Base-by-base conservation (phyloP, 139 green algal species). In the Dunaliella sp. region DNA sequence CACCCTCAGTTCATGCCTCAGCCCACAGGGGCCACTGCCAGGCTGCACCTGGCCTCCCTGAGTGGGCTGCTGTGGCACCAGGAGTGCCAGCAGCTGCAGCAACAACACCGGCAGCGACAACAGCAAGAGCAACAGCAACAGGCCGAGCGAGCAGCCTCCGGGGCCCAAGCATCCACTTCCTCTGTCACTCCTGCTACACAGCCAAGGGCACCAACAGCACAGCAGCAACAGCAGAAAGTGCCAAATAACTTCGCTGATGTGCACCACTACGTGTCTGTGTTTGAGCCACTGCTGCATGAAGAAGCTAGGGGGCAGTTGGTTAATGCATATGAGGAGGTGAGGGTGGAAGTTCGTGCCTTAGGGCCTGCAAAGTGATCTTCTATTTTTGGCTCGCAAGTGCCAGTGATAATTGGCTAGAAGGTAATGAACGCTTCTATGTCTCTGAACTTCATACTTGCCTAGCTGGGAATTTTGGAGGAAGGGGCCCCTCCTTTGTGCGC, bases 251-350 rank as follows among this genome's bases (percentile, higher is more conserved):
- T 93, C n/a, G 1, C 30, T 16, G 74, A 83, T 65, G 72, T 89
- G 57, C 77, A 90, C 37, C 87, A 95, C 0, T 98, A 98, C 82
- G 79, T 95, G 0, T 22, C n/a, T 1, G 85, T 88, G 28, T 97
- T 96, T 89, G 92, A 96, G 79, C 92, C 95, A 0, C 86, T 97
- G 78, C 90, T 98, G n/a, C 87, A 95, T 38, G 95, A 97, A 85
- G 95, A 98, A 84, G 95, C 95, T 1, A 86, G 93, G 0, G 93
- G 95, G 81, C 76, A 84, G 2, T 74, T 96, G 32, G 86, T 88
- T 1, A 76, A 77, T 12, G 79, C 86, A 2, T 96, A 89, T 85
- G 87, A 90, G 3, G 92, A 97, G 78, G 75, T 77, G 7, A n/a
- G n/a, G n/a, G n/a, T n/a, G n/a, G n/a, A n/a, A n/a, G n/a, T n/a